A percentile compares a stretch with the other conserved stretches of the same genome.
Conservation (phyloP, 2,329 filamentous ascomycete species). For the Monosporascus ibericus region DNA sequence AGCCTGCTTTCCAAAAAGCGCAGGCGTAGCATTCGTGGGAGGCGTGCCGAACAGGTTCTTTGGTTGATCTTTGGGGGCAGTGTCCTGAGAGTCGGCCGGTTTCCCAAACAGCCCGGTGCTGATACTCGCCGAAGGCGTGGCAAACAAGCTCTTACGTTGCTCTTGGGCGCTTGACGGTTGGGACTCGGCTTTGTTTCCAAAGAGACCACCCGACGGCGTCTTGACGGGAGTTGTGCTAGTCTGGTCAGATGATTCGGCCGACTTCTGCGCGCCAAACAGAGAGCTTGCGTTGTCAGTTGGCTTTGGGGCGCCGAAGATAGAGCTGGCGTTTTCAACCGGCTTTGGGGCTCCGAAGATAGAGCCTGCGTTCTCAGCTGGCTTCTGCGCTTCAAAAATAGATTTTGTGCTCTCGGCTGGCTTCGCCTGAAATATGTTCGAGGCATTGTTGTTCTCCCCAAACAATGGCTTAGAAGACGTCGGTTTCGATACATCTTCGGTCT, state of each 20-base stretch:
- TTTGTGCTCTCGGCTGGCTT: conserved; percentile 10
- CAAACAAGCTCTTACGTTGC: conserved; percentile 8
- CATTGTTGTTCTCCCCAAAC: conserved; percentile 14
- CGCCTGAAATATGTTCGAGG: conserved; percentile 12
- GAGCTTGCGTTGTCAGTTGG: conserved; percentile 10
- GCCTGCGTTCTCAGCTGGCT: neutral
- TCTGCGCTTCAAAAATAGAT: conserved; percentile 15
- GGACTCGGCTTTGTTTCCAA: conserved; percentile 5
- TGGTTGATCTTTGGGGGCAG: neutral
- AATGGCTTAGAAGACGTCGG: conserved; percentile 12
- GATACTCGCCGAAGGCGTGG: neutral
- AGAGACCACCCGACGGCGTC: conserved; percentile 9
- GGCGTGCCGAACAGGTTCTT: neutral
- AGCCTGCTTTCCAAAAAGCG: neutral
- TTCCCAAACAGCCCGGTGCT: neutral
- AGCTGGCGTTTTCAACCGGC: conserved; percentile 10
- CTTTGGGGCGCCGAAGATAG: conserved; percentile 17
- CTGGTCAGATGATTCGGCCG: conserved; percentile 8
- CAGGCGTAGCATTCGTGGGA: neutral
- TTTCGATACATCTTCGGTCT: conserved; percentile 23
- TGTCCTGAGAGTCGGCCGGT: neutral
- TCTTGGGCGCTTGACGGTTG: conserved; percentile 6
- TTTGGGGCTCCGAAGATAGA: conserved; percentile 3
- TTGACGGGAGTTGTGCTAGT: conserved; percentile 8
- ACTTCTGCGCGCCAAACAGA: conserved; percentile 11